phyloP scores from a whole-genome alignment of 2,329 filamentous ascomycete genomes.

The Zalaria sp. region DNA sequence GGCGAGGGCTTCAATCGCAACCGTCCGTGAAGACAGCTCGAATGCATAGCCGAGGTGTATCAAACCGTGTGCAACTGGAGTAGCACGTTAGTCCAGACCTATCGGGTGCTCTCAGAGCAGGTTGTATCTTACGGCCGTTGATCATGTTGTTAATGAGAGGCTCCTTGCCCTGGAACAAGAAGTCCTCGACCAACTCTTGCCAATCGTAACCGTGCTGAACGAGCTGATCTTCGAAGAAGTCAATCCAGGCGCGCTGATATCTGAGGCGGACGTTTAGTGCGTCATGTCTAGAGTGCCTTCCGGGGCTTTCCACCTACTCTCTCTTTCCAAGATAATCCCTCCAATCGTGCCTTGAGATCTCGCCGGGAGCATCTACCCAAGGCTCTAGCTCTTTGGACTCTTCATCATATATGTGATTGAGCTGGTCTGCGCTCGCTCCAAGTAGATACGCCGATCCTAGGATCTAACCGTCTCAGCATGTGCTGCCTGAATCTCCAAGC shows the following conservation, averaged over 20 bases:
- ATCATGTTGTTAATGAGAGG: slow-evolving; percentile 73
- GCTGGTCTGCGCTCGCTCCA: slow-evolving; percentile 56
- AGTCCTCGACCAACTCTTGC: slow-evolving; percentile 62
- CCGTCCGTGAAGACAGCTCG: slow-evolving; percentile 70
- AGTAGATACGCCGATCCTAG: slow-evolving; percentile 77
- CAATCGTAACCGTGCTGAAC: slow-evolving; percentile 70
- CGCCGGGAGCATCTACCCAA: slow-evolving; percentile 73
- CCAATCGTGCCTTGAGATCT: slow-evolving; percentile 78
- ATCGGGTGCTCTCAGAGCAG: slow-evolving; percentile 5
- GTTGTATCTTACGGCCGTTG: slow-evolving; percentile 50
- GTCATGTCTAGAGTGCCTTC: not conserved
- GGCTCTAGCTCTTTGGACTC: slow-evolving; percentile 58
- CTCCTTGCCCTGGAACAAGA: slow-evolving; percentile 57
- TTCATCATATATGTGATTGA: slow-evolving; percentile 69
- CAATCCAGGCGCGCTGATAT: slow-evolving; percentile 82
- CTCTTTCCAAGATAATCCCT: slow-evolving; percentile 65
- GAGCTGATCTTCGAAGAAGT: slow-evolving; percentile 90
- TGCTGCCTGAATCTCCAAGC: slow-evolving; percentile 13
- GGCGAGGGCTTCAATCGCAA: slow-evolving; percentile 78
- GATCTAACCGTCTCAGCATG: slow-evolving; percentile 30
- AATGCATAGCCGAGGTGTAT: slow-evolving; percentile 92
- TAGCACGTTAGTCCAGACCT: too few relatives aligned
- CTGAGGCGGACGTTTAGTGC: slow-evolving; percentile 16
- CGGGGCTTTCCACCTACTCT: slow-evolving; percentile 30
- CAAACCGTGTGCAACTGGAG: slow-evolving; percentile 70